phyloP scores from a whole-genome alignment of 2,329 filamentous ascomycete genomes.

The Chaetothyriales sp. region DNA sequence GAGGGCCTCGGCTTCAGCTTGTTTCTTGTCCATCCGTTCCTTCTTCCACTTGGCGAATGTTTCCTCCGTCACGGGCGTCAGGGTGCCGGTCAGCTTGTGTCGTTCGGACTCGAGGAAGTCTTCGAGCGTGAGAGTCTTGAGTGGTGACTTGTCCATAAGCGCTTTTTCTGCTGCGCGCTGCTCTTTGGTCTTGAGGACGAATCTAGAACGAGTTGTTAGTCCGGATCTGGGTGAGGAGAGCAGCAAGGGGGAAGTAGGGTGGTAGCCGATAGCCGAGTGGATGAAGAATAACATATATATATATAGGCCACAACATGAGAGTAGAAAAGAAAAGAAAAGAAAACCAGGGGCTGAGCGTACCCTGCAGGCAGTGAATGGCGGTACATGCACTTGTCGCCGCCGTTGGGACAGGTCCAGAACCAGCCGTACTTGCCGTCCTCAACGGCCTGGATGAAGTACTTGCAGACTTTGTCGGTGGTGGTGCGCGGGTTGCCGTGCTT shows the following conservation, averaged over 20 bases:
- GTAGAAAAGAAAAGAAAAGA: constrained; percentile 1
- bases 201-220: constrained; percentile 38
- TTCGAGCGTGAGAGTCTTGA: constrained; percentile 87
- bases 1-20: constrained; percentile 76
- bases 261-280: no score
- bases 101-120: constrained; percentile 94
- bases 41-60: constrained; percentile 95
- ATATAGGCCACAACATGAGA: constrained; percentile 1
- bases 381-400: constrained; percentile 96
- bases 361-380: constrained; percentile 88
- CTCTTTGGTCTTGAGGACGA: constrained; percentile 94
- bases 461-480: constrained; percentile 97
- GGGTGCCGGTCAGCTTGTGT: constrained; percentile 78
- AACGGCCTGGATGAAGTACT: constrained; percentile 91
- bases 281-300: no score
- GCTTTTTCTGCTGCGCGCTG: constrained; percentile 92
- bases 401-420: constrained; percentile 98
- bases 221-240: constrained; percentile 7
- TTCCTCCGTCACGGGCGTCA: constrained; percentile 89
- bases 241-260: neutral
- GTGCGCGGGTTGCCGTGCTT: constrained; percentile 97
- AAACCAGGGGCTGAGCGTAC: constrained; percentile 40
- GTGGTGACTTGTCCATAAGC: constrained; percentile 82
- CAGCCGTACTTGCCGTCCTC: constrained; percentile 98
- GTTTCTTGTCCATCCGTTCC: constrained; percentile 86